Percentiles rank a stretch among this genome's conserved stretches.
These are phyloP conservation scores for Globisporangium mamillatum DNA, from an alignment of 352 stramenopile genomes.

Conservation along the genomic window DNA sequence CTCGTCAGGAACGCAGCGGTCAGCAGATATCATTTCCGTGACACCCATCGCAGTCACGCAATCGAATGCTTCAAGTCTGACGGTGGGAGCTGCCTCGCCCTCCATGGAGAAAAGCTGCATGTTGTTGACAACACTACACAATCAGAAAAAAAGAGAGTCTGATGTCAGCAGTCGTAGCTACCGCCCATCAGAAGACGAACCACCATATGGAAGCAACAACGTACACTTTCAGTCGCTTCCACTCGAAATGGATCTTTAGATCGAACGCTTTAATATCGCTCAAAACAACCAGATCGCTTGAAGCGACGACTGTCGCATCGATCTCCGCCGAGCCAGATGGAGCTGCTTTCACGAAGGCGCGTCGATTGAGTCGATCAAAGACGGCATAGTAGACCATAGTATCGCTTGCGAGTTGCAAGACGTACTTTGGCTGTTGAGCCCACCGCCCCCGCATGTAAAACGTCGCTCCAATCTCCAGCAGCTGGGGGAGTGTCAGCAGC, in stretches of 20 bases:
- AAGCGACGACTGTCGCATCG: not conserved
- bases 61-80: slow-evolving; percentile 14
- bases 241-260: slow-evolving; percentile 17
- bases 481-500: not conserved
- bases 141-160: not conserved
- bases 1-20: slow-evolving; percentile 7
- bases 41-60: slow-evolving; percentile 24
- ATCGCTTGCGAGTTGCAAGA: slow-evolving; percentile 2
- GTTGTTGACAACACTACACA: slow-evolving; percentile 7
- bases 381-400: not conserved
- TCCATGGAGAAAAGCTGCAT: slow-evolving; percentile 10
- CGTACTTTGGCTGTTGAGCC: slow-evolving; percentile 1
- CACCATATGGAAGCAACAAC: not conserved
- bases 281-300: slow-evolving; percentile 8
- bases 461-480: slow-evolving; percentile 6
- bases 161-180: not conserved
- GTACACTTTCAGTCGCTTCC: slow-evolving; percentile 19
- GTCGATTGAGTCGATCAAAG: slow-evolving; percentile 10
- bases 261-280: slow-evolving; percentile 17
- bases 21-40: not conserved
- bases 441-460: slow-evolving; percentile 22
- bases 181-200: not conserved
- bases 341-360: slow-evolving; percentile 3
- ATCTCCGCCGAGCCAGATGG: not conserved
- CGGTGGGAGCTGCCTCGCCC: not conserved